phyloP scores from a whole-genome alignment of 2,329 filamentous ascomycete species.

The Colletotrichum echinochloae region DNA sequence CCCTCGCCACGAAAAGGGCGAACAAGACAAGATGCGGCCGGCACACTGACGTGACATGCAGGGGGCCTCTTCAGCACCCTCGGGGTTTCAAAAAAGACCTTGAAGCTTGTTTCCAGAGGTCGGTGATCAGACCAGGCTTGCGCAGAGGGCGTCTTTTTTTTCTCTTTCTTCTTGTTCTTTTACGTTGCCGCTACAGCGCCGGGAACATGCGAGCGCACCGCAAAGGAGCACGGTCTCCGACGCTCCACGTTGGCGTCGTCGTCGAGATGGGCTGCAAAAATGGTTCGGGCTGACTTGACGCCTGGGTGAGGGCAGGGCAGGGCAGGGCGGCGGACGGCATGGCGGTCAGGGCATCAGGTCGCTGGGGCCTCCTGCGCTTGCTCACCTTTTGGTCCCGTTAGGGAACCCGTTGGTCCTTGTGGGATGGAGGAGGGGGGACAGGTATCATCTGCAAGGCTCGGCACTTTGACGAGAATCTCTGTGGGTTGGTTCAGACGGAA shows the following conservation, averaged over 20 bases:
- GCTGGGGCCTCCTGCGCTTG: slow-evolving; percentile 11
- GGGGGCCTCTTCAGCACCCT: background rate
- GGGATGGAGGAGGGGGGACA: background rate
- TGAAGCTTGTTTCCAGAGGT: slow-evolving; percentile 6
- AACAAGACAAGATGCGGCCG: background rate
- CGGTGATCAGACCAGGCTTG: slow-evolving; percentile 9
- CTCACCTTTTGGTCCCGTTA: background rate
- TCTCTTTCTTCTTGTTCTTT: too few species aligned
- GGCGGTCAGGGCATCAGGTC: slow-evolving; percentile 21
- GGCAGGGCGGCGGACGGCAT: slow-evolving; percentile 7
- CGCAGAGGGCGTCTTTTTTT: slow-evolving; percentile 14
- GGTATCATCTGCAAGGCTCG: slow-evolving; percentile 38
- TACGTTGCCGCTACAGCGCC: background rate
- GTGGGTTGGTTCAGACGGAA: slow-evolving; percentile 14
- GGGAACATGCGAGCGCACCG: background rate
- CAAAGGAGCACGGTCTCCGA: slow-evolving; percentile 9
- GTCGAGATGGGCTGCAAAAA: slow-evolving; percentile 10
- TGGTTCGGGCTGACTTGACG: background rate
- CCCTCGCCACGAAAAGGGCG: background rate
- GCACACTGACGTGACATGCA: slow-evolving; percentile 29
- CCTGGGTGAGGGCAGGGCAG: background rate
- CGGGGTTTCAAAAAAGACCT: slow-evolving; percentile 29
- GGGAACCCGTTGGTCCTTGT: slow-evolving; percentile 26
- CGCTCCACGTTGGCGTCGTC: slow-evolving; percentile 12
- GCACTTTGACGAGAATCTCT: slow-evolving; percentile 34